Conservation (phyloP, 495 filamentous ascomycete genomes). For the Pseudomonodictys pantanalensis region DNA sequence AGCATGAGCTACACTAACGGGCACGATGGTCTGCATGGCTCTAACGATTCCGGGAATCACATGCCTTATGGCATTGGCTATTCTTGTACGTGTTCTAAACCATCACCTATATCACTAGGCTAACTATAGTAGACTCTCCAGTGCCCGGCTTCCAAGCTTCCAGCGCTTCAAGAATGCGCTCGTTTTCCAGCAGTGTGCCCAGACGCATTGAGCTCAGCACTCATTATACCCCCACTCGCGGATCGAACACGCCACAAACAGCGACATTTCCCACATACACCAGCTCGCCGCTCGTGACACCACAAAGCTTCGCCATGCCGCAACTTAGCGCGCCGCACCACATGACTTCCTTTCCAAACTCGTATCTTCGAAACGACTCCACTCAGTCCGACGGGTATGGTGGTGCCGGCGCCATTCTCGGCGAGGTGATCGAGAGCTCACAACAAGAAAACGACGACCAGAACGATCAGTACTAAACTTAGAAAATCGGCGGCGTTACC, state of each 20-base stretch:
- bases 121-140: constrained; percentile 33
- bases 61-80: constrained; percentile 42
- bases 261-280: constrained; percentile 38
- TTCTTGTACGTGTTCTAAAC: constrained; percentile 35
- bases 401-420: constrained; percentile 29
- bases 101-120: not conserved
- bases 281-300: constrained; percentile 35
- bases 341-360: constrained; percentile 36
- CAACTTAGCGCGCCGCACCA: constrained; percentile 39
- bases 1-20: constrained; percentile 42
- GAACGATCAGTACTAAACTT: constrained; percentile 24
- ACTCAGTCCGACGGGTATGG: constrained; percentile 26
- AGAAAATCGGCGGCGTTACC: not conserved
- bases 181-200: constrained; percentile 36
- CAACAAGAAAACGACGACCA: constrained; percentile 29
- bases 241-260: constrained; percentile 33
- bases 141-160: constrained; percentile 39
- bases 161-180: constrained; percentile 34
- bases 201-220: constrained; percentile 38
- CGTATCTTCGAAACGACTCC: constrained; percentile 36
- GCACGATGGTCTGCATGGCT: constrained; percentile 22
- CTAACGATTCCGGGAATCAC: constrained; percentile 17
- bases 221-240: constrained; percentile 32
- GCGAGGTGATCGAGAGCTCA: constrained; percentile 30
- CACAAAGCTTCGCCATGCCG: constrained; percentile 31